These are phyloP conservation scores for Ustilaginoidea virens DNA, from an alignment of 2,329 filamentous ascomycete species.

Conservation along the genomic window DNA sequence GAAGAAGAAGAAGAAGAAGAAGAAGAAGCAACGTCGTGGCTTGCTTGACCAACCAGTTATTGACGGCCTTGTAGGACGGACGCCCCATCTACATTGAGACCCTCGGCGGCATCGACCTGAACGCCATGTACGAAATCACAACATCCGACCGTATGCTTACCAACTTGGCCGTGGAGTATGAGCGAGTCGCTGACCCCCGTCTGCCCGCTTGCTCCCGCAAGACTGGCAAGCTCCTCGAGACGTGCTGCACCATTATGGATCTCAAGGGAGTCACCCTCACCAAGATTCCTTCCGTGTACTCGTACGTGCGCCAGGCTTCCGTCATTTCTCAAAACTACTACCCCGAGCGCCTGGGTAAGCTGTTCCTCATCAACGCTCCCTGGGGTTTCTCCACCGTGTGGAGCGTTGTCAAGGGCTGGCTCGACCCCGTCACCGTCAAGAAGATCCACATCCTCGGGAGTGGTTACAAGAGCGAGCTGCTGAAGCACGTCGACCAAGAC, in stretches of 20 bases:
- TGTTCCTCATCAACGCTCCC: conserved; percentile 96
- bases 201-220: conserved; percentile 93
- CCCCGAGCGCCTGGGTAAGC: conserved; percentile 85
- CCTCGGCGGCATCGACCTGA: conserved; percentile 83
- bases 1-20: no score
- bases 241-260: conserved; percentile 97
- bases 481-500: conserved; percentile 73
- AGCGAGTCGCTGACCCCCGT: conserved; percentile 84
- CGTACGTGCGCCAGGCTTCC: conserved; percentile 73
- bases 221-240: conserved; percentile 78
- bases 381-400: conserved; percentile 90
- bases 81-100: conserved; percentile 96
- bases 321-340: conserved; percentile 97
- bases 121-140: conserved; percentile 84
- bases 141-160: conserved; percentile 84
- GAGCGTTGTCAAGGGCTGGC: conserved; percentile 76
- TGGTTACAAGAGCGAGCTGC: conserved; percentile 69
- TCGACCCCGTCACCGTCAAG: conserved; percentile 89
- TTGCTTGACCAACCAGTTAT: neutral
- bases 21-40: no score
- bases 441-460: conserved; percentile 88
- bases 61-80: conserved; percentile 54
- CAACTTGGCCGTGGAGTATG: conserved; percentile 95
- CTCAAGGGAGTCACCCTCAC: conserved; percentile 81
- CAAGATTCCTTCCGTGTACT: conserved; percentile 72